These are phyloP conservation scores for Noccaea bulbosa DNA, from an alignment of 345 rosid genomes.

Conservation along the genomic window DNA sequence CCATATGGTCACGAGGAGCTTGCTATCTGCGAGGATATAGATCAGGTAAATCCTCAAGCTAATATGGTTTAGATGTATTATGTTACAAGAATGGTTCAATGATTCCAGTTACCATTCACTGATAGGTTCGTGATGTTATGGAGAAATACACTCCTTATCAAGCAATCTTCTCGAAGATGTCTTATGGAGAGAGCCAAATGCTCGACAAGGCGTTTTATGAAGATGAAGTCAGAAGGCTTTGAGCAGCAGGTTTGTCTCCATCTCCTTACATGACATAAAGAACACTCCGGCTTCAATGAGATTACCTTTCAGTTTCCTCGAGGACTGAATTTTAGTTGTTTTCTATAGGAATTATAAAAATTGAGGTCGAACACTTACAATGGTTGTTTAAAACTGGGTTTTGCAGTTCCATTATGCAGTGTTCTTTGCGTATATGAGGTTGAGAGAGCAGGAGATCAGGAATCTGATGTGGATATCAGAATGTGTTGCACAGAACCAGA, in stretches of 20 bases:
- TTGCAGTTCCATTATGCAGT: slow-evolving; percentile 92
- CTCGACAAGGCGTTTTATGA: slow-evolving; percentile 98
- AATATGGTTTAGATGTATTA: background rate
- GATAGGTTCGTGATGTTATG: slow-evolving; percentile 88
- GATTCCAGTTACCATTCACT: background rate
- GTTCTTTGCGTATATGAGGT: slow-evolving; percentile 96
- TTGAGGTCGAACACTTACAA: background rate
- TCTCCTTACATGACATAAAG: background rate
- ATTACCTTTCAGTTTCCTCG: background rate
- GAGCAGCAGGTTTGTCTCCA: slow-evolving; percentile 84
- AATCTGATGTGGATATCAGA: slow-evolving; percentile 98
- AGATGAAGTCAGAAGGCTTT: slow-evolving; percentile 98
- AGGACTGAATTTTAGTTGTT: background rate
- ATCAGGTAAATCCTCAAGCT: slow-evolving; percentile 59
- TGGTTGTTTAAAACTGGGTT: slow-evolving; percentile 14
- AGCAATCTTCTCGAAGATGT: slow-evolving; percentile 78
- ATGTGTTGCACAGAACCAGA: slow-evolving; percentile 99
- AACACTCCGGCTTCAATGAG: background rate
- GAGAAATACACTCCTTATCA: slow-evolving; percentile 97
- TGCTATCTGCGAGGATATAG: slow-evolving; percentile 86
- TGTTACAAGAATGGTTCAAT: background rate
- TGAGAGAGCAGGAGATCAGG: slow-evolving; percentile 99
- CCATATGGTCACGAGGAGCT: slow-evolving; percentile 93
- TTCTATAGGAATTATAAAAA: too few relatives aligned
- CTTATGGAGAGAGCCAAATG: slow-evolving; percentile 97